Conservation (phyloP, 164 flowering plant species). For the Sedum album region DNA sequence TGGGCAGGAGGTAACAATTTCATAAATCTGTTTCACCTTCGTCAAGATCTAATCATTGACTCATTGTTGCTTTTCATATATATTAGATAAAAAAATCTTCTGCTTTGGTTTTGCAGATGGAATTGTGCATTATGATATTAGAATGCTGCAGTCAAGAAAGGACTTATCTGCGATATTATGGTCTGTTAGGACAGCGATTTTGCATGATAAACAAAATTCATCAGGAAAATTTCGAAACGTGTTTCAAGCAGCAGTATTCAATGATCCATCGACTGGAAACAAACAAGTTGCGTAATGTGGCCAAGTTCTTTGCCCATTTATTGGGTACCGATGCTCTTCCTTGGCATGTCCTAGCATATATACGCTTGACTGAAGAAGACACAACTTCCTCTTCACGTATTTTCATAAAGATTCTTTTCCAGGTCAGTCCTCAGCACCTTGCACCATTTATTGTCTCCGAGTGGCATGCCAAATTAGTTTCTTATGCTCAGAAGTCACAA, state of each 20-base stretch:
- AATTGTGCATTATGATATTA: slow-evolving; percentile 84
- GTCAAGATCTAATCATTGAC: background rate
- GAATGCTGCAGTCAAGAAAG: slow-evolving; percentile 98
- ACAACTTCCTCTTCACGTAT: slow-evolving; percentile 97
- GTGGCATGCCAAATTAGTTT: background rate
- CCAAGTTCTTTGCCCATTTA: slow-evolving; percentile 92
- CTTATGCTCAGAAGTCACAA: background rate
- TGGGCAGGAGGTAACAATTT: slow-evolving; percentile 79
- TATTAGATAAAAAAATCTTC: background rate
- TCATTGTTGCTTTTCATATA: background rate
- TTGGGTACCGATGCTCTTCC: slow-evolving; percentile 93
- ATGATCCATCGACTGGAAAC: slow-evolving; percentile 95
- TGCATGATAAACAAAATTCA: slow-evolving; percentile 86
- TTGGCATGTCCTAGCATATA: slow-evolving; percentile 87
- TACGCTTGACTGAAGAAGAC: slow-evolving; percentile 89
- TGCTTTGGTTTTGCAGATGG: slow-evolving; percentile 55
- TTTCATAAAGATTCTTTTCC: slow-evolving; percentile 88
- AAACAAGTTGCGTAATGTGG: slow-evolving; percentile 86
- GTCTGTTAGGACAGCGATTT: slow-evolving; percentile 86
- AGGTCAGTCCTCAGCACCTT: slow-evolving; percentile 31
- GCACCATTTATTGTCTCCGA: background rate
- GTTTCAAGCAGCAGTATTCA: slow-evolving; percentile 88
- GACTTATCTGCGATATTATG: slow-evolving; percentile 87
- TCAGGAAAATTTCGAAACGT: slow-evolving; percentile 86
- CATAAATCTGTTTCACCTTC: background rate